These are phyloP conservation scores for Linanthus parryae DNA, from an alignment of 148 eudicot genomes.

Conservation along the genomic window DNA sequence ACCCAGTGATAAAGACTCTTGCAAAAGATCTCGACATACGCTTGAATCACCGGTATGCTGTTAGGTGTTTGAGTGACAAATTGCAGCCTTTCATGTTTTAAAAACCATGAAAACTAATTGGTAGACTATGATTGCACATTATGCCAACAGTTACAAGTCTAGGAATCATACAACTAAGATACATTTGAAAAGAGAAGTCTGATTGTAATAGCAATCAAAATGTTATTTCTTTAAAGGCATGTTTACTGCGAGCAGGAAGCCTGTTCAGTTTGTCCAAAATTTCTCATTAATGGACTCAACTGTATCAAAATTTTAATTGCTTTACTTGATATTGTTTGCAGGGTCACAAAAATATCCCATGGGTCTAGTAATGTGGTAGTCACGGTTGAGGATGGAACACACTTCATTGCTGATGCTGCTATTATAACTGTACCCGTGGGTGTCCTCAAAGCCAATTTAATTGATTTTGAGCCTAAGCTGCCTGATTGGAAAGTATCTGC, in stretches of 20 bases:
- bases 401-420: conserved; percentile 77
- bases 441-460: conserved; percentile 72
- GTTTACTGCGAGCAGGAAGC: too few species aligned
- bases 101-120: too few species aligned
- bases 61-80: neutral
- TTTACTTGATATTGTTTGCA: conserved; percentile 12
- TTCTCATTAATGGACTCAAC: too few species aligned
- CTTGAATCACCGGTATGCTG: conserved; percentile 74
- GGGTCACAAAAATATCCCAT: conserved; percentile 69
- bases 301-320: neutral
- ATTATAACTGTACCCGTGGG: conserved; percentile 91
- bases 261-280: too few species aligned
- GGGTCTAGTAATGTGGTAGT: conserved; percentile 65
- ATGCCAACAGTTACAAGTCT: too few species aligned
- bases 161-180: too few species aligned
- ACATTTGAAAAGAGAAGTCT: too few species aligned
- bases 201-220: too few species aligned
- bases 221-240: too few species aligned
- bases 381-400: conserved; percentile 48
- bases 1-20: conserved; percentile 78
- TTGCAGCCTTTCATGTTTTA: too few species aligned
- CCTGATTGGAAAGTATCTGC: conserved; percentile 92
- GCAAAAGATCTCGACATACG: conserved; percentile 72
- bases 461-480: conserved; percentile 82
- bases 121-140: too few species aligned